Percentiles rank a stretch among this genome's conserved stretches.
Evolutionary conservation across 257 asterid species (phyloP).

Genomic region (Avicennia marina): DNA sequence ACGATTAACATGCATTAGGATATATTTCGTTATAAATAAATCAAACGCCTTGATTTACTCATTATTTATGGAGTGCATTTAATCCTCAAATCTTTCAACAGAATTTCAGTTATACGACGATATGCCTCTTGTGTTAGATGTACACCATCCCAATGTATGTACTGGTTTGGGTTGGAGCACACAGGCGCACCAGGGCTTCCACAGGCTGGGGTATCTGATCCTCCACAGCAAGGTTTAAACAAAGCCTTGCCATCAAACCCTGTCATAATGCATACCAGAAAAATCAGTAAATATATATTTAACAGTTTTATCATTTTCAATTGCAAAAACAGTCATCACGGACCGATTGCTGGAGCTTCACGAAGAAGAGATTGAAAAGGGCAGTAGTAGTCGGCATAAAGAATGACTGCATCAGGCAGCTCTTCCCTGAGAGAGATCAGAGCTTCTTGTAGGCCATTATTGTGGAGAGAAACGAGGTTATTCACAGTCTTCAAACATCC

Average conservation of each 20-base stretch:
- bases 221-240: slow-evolving; percentile 15
- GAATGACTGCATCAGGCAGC: not conserved
- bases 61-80: no score
- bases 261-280: not conserved
- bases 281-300: no score
- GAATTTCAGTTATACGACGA: no score
- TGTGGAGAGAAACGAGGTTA: not conserved
- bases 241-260: slow-evolving; percentile 4
- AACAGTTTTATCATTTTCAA: not conserved
- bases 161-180: not conserved
- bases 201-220: not conserved
- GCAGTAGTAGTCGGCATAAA: slow-evolving; percentile 10
- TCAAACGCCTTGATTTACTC: no score
- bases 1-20: no score
- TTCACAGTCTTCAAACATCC: slow-evolving; percentile 10
- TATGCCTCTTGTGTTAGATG: slow-evolving; percentile 16
- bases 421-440: not conserved
- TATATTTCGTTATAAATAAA: no score
- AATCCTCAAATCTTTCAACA: no score
- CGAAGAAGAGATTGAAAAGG: slow-evolving; percentile 3
- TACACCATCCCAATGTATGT: slow-evolving; percentile 19
- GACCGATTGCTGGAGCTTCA: not conserved
- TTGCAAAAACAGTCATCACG: not conserved
- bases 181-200: slow-evolving; percentile 7
- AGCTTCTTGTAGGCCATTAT: not conserved